A percentile compares a stretch with the other conserved stretches of the same genome.
Conservation (phyloP, 2,329 filamentous ascomycete species). For the Beauveria medogensis region DNA sequence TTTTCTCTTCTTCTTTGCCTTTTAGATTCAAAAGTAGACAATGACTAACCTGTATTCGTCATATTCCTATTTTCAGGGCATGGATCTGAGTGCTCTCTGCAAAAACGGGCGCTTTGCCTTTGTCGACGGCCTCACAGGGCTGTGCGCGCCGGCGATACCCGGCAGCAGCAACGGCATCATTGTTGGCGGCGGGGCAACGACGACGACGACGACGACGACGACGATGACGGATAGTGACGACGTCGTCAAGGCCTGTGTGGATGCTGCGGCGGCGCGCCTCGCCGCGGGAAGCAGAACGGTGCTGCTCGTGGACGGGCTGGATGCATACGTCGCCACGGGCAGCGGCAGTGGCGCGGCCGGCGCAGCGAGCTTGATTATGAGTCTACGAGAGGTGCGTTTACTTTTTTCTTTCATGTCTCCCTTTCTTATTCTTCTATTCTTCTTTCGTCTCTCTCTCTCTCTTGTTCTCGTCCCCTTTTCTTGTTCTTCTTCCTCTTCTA, state of each 20-base stretch:
- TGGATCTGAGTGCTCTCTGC: constrained; percentile 58
- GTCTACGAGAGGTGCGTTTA: constrained; percentile 53
- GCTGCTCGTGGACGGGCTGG: constrained; percentile 59
- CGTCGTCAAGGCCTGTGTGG: constrained; percentile 32
- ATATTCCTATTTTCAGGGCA: constrained; percentile 38
- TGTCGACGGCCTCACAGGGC: constrained; percentile 62
- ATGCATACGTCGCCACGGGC: constrained; percentile 54
- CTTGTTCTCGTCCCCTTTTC: neutral
- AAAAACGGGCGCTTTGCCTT: constrained; percentile 58
- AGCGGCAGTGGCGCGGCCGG: constrained; percentile 32
- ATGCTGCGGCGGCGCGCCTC: constrained; percentile 26
- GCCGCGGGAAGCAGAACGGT: constrained; percentile 30
- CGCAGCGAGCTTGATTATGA: constrained; percentile 49
- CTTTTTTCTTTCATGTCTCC: neutral
- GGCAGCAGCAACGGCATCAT: constrained; percentile 13
- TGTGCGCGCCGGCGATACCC: constrained; percentile 32
- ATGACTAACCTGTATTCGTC: too few species aligned
- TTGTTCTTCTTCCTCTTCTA: neutral
- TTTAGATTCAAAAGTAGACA: too few species aligned
- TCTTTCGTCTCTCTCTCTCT: neutral
- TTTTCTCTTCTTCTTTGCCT: neutral
- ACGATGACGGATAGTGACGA: too few species aligned
- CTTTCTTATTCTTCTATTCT: neutral
- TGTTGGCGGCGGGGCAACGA: constrained; percentile 21
- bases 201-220: neutral